Base-by-base conservation (phyloP, 2,329 filamentous ascomycete species). In the Cordyceps farinosa region DNA sequence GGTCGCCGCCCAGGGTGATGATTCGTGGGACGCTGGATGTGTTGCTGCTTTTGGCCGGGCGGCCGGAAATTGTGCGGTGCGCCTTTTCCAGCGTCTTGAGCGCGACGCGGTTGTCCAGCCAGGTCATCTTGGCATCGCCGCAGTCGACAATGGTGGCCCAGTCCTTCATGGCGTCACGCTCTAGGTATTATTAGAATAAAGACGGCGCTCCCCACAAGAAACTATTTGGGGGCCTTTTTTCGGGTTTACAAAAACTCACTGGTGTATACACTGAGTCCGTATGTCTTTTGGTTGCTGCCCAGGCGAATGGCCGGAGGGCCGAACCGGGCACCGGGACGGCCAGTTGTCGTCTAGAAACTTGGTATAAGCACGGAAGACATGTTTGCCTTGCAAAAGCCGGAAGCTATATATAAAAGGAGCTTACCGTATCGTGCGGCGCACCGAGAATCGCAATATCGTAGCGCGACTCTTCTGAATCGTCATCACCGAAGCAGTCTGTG, bases 71-170 rank as follows among this genome's bases (percentile, higher is more conserved):
- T n/a, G 50, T 61, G 10, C 30, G 65, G 56, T 68, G 69, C 9
- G 68, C 68, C 8, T 62, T 64, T 29, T 69, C 67, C 32, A 70
- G 67, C 3, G 67, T 66, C 61, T 64, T 69, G 44, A 70, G 55
- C 2, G 69, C 63, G 15, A 53, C 63, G 1, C 67, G 61, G 34
- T 70, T 70, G 56, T 69, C 69, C 17, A 70, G 65, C 63, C 65
- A 66, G 0, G 66, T 66, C 51, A 69, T 66, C 5, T 62, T 63
- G 17, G 67, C 67, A 72, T 96, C 91, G 54, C 91, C 91, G 74
- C 92, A 96, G 78, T 96, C 92, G 52, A 92, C 79, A 63, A 95
- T 84, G 45, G 79, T 86, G 1, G 90, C 90, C 89, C 90, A 94
- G 27, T 69, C 67, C 13, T 55, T 61, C 11, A 70, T 54, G 1